phyloP scores from a whole-genome alignment of 495 filamentous ascomycete species.

The Trichoderma orchidacearum region DNA sequence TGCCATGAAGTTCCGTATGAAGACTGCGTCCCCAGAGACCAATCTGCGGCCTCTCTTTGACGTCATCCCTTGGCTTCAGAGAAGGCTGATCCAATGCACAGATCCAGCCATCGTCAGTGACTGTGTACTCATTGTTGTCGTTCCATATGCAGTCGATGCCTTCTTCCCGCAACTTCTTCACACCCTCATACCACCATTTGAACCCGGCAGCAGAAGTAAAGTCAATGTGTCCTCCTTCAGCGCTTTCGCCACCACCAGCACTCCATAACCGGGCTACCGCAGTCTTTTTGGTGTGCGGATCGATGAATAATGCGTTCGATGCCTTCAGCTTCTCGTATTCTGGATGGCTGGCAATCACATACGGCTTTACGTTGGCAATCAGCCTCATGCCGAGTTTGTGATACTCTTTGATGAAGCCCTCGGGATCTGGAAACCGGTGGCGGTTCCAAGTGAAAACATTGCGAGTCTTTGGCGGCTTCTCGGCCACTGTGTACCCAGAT shows the following conservation, averaged over 20 bases:
- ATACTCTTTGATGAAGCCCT: constrained; percentile 43
- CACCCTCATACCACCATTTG: constrained; percentile 55
- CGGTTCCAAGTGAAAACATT: constrained; percentile 62
- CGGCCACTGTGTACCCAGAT: constrained; percentile 56
- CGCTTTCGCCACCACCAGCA: constrained; percentile 51
- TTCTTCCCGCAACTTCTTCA: constrained; percentile 40
- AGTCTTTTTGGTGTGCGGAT: constrained; percentile 36
- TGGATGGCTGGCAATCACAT: constrained; percentile 49
- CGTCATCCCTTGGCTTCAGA: constrained; percentile 18
- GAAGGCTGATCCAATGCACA: constrained; percentile 31
- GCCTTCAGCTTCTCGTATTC: constrained; percentile 42
- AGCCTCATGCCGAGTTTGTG: constrained; percentile 49
- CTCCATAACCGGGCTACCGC: constrained; percentile 53
- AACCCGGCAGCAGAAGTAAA: constrained; percentile 52
- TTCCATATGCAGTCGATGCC: constrained; percentile 65
- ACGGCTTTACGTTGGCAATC: constrained; percentile 60
- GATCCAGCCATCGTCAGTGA: constrained; percentile 49
- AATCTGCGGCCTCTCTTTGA: constrained; percentile 19
- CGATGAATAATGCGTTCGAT: constrained; percentile 43
- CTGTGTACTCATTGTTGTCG: constrained; percentile 63
- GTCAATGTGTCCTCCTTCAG: constrained; percentile 55
- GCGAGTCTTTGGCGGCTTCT: constrained; percentile 48
- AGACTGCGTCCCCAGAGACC: constrained; percentile 51
- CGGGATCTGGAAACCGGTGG: constrained; percentile 50
- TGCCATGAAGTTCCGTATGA: constrained; percentile 52